These are phyloP conservation scores for Musa acuminata DNA, from an alignment of 176 grass and related monocot genomes.

Conservation along the genomic window DNA sequence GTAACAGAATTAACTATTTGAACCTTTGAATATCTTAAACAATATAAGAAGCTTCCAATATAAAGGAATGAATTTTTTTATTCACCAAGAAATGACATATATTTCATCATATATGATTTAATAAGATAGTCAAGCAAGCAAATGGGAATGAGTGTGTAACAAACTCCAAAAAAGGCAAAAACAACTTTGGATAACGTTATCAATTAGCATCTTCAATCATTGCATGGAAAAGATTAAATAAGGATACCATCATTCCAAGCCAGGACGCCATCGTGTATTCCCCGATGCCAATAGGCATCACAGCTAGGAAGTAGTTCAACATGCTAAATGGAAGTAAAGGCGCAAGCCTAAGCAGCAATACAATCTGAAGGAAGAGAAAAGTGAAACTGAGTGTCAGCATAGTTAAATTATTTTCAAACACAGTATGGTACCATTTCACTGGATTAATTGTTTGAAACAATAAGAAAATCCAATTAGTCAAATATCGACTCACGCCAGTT, in stretches of 20 bases:
- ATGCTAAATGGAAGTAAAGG: constrained; percentile 95
- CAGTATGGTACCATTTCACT: neutral
- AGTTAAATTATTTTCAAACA: neutral
- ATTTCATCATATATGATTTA: neutral
- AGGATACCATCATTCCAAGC: constrained; percentile 96
- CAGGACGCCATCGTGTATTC: constrained; percentile 97
- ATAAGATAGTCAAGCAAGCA: neutral
- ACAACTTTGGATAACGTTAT: neutral
- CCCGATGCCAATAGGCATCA: constrained; percentile 86
- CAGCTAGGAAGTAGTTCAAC: constrained; percentile 97
- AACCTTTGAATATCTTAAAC: too few relatives aligned
- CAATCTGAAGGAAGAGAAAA: constrained; percentile 47
- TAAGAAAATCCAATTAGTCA: neutral
- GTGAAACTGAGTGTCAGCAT: neutral
- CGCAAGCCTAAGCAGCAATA: constrained; percentile 80
- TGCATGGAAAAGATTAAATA: neutral
- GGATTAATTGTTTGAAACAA: neutral
- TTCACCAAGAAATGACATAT: neutral
- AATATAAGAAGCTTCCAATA: too few relatives aligned
- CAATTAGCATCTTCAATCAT: neutral
- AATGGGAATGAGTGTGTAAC: neutral
- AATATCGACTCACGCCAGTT: neutral
- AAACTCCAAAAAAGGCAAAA: neutral
- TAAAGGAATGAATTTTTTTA: too few relatives aligned
- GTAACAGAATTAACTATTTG: too few relatives aligned